Percentiles rank a stretch among this genome's conserved stretches.
Conservation (phyloP, 306 rosid genomes). For the Pyrus betulifolia region DNA sequence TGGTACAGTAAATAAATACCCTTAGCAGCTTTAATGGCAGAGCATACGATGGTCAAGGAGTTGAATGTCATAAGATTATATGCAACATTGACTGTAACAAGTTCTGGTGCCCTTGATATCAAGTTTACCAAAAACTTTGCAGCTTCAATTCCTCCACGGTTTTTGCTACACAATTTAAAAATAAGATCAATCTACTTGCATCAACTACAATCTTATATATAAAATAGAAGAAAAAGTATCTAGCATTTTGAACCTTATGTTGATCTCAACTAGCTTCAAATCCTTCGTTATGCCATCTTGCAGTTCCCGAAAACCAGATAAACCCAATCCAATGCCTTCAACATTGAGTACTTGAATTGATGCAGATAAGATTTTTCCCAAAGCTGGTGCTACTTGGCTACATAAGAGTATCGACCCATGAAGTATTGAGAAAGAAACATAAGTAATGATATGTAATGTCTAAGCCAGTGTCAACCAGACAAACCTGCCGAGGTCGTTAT, state of each 20-base stretch:
- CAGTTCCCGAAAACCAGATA: slow-evolving; percentile 62
- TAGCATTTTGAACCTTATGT: slow-evolving; percentile 53
- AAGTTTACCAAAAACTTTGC: slow-evolving; percentile 64
- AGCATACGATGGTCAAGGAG: slow-evolving; percentile 43
- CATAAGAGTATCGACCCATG: slow-evolving; percentile 21
- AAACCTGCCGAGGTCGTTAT: slow-evolving; percentile 85
- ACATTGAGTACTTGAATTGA: slow-evolving; percentile 54
- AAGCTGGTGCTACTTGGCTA: slow-evolving; percentile 59
- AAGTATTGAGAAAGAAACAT: slow-evolving; percentile 11
- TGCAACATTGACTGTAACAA: slow-evolving; percentile 58
- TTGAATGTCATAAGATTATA: slow-evolving; percentile 64
- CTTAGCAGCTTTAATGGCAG: slow-evolving; percentile 50
- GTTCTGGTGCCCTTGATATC: slow-evolving; percentile 50
- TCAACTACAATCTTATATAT: background rate
- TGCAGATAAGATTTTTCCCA: slow-evolving; percentile 49
- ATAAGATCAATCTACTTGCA: slow-evolving; percentile 4
- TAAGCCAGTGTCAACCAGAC: slow-evolving; percentile 19
- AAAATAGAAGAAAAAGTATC: slow-evolving; percentile 12
- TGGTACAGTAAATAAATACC: slow-evolving; percentile 34
- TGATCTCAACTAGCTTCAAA: slow-evolving; percentile 49
- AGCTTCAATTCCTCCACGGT: slow-evolving; percentile 69
- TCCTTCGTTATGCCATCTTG: slow-evolving; percentile 38
- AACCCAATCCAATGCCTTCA: slow-evolving; percentile 57
- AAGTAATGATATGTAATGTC: slow-evolving; percentile 8
- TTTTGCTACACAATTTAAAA: slow-evolving; percentile 45